A percentile compares a stretch with the other conserved stretches of the same genome.
phyloP scores from a whole-genome alignment of 176 grass and related monocot genomes.

The Avena atlantica region DNA sequence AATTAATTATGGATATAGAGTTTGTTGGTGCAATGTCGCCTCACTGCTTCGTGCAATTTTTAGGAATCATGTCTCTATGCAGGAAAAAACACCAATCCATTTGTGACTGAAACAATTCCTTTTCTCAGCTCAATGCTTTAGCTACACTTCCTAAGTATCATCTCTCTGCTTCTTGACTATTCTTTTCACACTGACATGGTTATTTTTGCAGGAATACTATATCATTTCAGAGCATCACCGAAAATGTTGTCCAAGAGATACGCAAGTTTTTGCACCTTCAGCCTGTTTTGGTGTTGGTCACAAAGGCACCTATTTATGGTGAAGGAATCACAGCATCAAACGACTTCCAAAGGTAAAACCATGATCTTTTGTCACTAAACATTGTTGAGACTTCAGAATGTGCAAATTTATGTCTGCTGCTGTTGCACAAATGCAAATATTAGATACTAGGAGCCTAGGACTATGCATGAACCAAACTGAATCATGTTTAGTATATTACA shows the following conservation, averaged over 20 bases:
- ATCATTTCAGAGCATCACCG: constrained; percentile 60
- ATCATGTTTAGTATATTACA: neutral
- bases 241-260: constrained; percentile 78
- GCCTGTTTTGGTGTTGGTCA: constrained; percentile 79
- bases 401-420: neutral
- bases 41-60: constrained; percentile 6
- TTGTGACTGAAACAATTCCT: constrained; percentile 11
- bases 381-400: constrained; percentile 3
- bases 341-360: constrained; percentile 65
- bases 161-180: constrained; percentile 34
- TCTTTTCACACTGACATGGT: neutral
- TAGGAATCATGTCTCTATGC: neutral
- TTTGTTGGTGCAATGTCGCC: neutral
- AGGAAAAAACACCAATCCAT: neutral
- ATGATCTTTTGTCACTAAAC: constrained; percentile 20
- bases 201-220: constrained; percentile 59
- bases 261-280: constrained; percentile 69
- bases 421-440: constrained; percentile 24
- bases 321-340: constrained; percentile 53
- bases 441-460: constrained; percentile 13
- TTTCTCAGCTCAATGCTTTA: constrained; percentile 6
- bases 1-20: neutral
- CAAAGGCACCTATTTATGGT: constrained; percentile 71
- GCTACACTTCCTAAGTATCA: neutral
- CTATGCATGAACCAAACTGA: constrained; percentile 20